Percentiles rank a stretch among this genome's conserved stretches.
These are phyloP conservation scores for Suillus americanus DNA, from an alignment of 768 basidiomycete species.

Conservation along the genomic window DNA sequence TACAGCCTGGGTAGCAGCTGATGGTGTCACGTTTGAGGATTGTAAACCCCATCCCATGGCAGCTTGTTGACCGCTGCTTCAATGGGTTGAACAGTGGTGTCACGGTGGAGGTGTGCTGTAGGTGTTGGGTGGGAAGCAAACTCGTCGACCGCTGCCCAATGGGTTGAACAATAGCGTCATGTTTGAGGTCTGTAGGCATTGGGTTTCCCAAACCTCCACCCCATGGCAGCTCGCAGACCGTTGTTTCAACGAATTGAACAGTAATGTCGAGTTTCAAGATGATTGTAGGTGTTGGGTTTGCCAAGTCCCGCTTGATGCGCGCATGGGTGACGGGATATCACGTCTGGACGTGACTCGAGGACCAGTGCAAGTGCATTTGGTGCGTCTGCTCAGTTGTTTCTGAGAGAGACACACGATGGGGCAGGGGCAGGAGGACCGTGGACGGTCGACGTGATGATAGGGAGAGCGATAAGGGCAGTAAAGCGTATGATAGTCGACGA, in stretches of 20 bases:
- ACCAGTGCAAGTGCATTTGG: neutral
- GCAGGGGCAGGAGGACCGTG: neutral
- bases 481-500: neutral
- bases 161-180: neutral
- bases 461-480: neutral
- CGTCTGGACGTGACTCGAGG: neutral
- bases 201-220: neutral
- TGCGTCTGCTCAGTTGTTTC: neutral
- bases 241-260: neutral
- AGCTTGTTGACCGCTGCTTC: too few relatives aligned
- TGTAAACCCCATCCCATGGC: too few relatives aligned
- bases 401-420: neutral
- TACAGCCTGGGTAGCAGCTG: too few relatives aligned
- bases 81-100: too few relatives aligned
- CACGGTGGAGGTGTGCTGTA: too few relatives aligned
- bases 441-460: neutral
- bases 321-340: neutral
- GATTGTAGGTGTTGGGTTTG: neutral
- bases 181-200: neutral
- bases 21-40: too few relatives aligned
- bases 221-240: neutral
- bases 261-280: neutral
- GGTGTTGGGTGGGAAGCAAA: too few relatives aligned
- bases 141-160: too few relatives aligned
- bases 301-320: neutral